These are phyloP conservation scores for Cytospora leucostoma DNA, from an alignment of 2,329 filamentous ascomycete species.

Conservation along the genomic window DNA sequence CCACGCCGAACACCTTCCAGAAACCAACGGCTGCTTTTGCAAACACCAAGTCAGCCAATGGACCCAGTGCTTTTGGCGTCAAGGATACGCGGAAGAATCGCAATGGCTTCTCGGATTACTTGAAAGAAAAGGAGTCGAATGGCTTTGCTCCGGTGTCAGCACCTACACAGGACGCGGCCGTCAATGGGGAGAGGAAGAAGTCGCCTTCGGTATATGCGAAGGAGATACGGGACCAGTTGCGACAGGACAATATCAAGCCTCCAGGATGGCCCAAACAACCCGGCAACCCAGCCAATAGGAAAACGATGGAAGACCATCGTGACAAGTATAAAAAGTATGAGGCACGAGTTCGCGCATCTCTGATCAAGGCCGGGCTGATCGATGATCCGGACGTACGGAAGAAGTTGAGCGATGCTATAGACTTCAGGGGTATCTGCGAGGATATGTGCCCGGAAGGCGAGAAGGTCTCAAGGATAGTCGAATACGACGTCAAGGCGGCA, in stretches of 20 bases:
- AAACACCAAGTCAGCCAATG: not conserved
- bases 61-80: slow-evolving; percentile 12
- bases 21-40: slow-evolving; percentile 14
- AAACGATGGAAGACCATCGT: slow-evolving; percentile 55
- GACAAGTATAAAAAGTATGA: slow-evolving; percentile 60
- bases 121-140: slow-evolving; percentile 9
- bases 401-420: slow-evolving; percentile 62
- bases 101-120: slow-evolving; percentile 24
- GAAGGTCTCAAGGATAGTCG: slow-evolving; percentile 62
- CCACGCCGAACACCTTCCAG: slow-evolving; percentile 14
- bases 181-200: slow-evolving; percentile 23
- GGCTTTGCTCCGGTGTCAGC: slow-evolving; percentile 17
- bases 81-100: slow-evolving; percentile 18
- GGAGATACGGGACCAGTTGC: slow-evolving; percentile 54
- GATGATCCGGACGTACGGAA: slow-evolving; percentile 67
- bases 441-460: slow-evolving; percentile 72
- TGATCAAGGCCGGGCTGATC: slow-evolving; percentile 62
- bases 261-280: slow-evolving; percentile 59
- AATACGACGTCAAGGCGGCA: slow-evolving; percentile 57
- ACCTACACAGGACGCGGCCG: slow-evolving; percentile 3
- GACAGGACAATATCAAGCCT: slow-evolving; percentile 55
- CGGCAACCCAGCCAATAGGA: slow-evolving; percentile 53
- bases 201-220: slow-evolving; percentile 43
- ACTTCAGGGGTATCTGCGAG: slow-evolving; percentile 68
- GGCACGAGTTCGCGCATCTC: slow-evolving; percentile 54